These are phyloP conservation scores for Salicornia ramosissima DNA, from an alignment of 148 eudicot genomes.

Conservation along the genomic window DNA sequence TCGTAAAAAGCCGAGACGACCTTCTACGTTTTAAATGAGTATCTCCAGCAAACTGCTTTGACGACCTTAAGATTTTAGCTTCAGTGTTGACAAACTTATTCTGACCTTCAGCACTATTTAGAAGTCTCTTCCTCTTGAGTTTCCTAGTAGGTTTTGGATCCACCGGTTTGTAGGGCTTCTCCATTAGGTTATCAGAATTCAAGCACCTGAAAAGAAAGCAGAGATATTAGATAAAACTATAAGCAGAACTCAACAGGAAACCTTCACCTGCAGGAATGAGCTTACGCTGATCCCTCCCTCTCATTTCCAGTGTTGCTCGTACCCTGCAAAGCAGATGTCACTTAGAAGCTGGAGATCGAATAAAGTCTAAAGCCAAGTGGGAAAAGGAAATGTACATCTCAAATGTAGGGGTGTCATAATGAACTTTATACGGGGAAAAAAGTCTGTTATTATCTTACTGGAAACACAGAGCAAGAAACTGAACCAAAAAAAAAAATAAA, in stretches of 20 bases:
- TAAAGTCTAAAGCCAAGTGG: not conserved
- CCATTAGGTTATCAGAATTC: slow-evolving; percentile 13
- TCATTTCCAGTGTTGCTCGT: slow-evolving; percentile 17
- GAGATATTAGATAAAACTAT: slow-evolving; percentile 7
- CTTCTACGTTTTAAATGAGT: slow-evolving; percentile 34
- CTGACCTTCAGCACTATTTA: slow-evolving; percentile 17
- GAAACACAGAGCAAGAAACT: not conserved
- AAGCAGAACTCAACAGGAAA: slow-evolving; percentile 11
- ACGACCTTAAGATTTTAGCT: slow-evolving; percentile 28
- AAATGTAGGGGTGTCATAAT: not conserved
- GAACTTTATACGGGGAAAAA: not conserved
- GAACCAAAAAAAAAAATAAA: too few species aligned
- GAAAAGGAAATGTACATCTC: not conserved
- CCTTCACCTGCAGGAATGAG: slow-evolving; percentile 2
- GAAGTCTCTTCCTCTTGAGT: slow-evolving; percentile 28
- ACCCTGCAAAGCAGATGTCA: slow-evolving; percentile 33
- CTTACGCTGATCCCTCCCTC: slow-evolving; percentile 37
- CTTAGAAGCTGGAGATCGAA: slow-evolving; percentile 11
- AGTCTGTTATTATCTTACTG: not conserved
- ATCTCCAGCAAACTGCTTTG: slow-evolving; percentile 27
- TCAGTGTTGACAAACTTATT: slow-evolving; percentile 18
- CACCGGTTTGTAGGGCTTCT: slow-evolving; percentile 12
- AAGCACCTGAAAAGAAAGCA: slow-evolving; percentile 25
- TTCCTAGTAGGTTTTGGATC: slow-evolving; percentile 18
- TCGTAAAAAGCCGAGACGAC: slow-evolving; percentile 33